These are phyloP conservation scores for Chenopodium album DNA, from an alignment of 148 eudicot genomes.

Conservation along the genomic window DNA sequence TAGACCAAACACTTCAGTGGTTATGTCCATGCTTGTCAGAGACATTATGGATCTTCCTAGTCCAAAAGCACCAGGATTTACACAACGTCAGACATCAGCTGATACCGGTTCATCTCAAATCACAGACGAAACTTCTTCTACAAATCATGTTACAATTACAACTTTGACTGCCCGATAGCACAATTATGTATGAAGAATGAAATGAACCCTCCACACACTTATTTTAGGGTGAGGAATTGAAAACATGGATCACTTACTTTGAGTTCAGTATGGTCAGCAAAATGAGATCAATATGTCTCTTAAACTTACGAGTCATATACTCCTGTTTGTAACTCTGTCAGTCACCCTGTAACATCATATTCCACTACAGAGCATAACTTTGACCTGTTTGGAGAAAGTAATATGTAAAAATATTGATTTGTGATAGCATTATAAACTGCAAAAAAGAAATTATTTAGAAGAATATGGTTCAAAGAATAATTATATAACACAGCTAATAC, in stretches of 20 bases:
- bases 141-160: constrained; percentile 22
- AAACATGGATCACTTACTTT: background rate
- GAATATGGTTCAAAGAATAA: too few species aligned
- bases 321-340: background rate
- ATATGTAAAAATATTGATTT: background rate
- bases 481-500: too few species aligned
- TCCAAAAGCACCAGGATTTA: constrained; percentile 27
- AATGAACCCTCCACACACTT: background rate
- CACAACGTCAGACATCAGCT: constrained; percentile 18
- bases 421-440: background rate
- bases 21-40: constrained; percentile 28
- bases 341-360: background rate
- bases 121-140: constrained; percentile 10
- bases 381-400: background rate
- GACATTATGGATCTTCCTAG: constrained; percentile 20
- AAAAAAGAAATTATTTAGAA: background rate
- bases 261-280: background rate
- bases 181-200: background rate
- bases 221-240: background rate
- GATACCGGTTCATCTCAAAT: constrained; percentile 10
- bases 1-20: constrained; percentile 36
- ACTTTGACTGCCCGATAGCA: constrained; percentile 17
- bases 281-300: background rate
- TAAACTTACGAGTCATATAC: background rate
- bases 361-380: background rate